A percentile compares a stretch with the other conserved stretches of the same genome.
Evolutionary conservation across 2,329 filamentous ascomycete genomes (phyloP).

Genomic region (Colletotrichum nymphaeae): DNA sequence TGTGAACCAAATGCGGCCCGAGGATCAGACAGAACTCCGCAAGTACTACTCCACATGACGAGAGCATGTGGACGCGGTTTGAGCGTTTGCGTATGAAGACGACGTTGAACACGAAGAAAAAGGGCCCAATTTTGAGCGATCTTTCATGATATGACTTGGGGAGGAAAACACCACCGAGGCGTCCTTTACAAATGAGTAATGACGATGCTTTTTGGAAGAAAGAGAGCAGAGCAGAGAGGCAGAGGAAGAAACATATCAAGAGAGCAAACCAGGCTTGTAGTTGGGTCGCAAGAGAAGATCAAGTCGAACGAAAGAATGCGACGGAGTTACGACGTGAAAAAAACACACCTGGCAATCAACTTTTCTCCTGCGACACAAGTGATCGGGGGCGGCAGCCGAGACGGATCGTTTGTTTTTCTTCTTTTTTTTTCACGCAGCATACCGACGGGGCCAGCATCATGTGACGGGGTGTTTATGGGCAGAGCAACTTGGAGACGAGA

Average conservation of each 20-base stretch:
- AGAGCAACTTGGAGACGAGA: neutral
- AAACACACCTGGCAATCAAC: neutral
- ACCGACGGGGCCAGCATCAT: constrained; percentile 27
- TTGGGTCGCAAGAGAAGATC: constrained; percentile 24
- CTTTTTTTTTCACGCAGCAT: constrained; percentile 5
- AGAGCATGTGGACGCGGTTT: neutral
- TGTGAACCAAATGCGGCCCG: constrained; percentile 59
- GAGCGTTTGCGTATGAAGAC: neutral
- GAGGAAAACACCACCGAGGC: constrained; percentile 34
- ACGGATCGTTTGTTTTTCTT: neutral
- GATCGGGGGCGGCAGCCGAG: constrained; percentile 4
- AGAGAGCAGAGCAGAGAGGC: constrained; percentile 1
- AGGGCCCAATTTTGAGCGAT: constrained; percentile 13
- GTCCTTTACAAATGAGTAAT: constrained; percentile 32
- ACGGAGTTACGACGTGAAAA: constrained; percentile 24
- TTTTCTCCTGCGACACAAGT: constrained; percentile 17
- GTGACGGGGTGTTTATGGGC: neutral
- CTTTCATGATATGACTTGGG: constrained; percentile 32
- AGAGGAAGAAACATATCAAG: constrained; percentile 31
- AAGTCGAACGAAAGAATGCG: constrained; percentile 27
- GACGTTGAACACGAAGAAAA: constrained; percentile 17
- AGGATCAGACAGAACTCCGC: constrained; percentile 62
- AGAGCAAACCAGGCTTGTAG: constrained; percentile 30
- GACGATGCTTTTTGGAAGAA: constrained; percentile 24
- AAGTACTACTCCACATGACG: constrained; percentile 53